These are phyloP conservation scores for Boletellus ananas DNA, from an alignment of 768 basidiomycete genomes.

Conservation along the genomic window DNA sequence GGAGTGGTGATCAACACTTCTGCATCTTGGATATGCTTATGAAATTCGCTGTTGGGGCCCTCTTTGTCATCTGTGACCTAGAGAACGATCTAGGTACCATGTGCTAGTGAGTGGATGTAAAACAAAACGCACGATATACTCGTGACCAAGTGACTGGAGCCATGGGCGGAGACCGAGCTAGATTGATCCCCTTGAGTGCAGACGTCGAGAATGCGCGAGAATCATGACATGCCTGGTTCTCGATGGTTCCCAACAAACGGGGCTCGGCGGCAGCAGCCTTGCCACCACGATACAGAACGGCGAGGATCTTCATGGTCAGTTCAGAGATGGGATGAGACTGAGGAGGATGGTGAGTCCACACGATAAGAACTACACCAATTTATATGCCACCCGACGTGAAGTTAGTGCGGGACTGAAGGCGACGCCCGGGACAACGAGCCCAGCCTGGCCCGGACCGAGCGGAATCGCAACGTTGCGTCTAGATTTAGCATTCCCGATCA, in stretches of 20 bases:
- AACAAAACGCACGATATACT: slow-evolving; percentile 53
- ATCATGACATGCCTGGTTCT: slow-evolving; percentile 56
- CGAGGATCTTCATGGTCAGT: slow-evolving; percentile 42
- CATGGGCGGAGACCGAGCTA: slow-evolving; percentile 71
- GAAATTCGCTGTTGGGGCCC: slow-evolving; percentile 72
- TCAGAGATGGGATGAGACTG: background rate
- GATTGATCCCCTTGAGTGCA: background rate
- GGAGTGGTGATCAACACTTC: slow-evolving; percentile 79
- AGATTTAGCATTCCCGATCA: background rate
- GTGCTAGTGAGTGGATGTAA: background rate
- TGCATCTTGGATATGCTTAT: slow-evolving; percentile 75
- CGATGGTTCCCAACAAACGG: slow-evolving; percentile 72
- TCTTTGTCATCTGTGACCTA: slow-evolving; percentile 80
- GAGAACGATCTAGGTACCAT: background rate
- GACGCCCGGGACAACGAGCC: too few relatives aligned
- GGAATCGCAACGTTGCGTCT: too few relatives aligned
- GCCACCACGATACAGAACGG: slow-evolving; percentile 67
- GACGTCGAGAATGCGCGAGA: background rate
- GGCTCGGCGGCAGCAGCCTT: slow-evolving; percentile 63
- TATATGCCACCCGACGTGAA: background rate
- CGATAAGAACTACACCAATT: background rate
- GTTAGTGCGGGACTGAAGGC: too few relatives aligned
- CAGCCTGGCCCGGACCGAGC: too few relatives aligned
- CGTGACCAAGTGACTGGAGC: slow-evolving; percentile 70
- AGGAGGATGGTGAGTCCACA: background rate